Percentiles rank a stretch among this genome's conserved stretches.
phyloP scores from a whole-genome alignment of 148 eudicot species.

The Diospyros kaki region DNA sequence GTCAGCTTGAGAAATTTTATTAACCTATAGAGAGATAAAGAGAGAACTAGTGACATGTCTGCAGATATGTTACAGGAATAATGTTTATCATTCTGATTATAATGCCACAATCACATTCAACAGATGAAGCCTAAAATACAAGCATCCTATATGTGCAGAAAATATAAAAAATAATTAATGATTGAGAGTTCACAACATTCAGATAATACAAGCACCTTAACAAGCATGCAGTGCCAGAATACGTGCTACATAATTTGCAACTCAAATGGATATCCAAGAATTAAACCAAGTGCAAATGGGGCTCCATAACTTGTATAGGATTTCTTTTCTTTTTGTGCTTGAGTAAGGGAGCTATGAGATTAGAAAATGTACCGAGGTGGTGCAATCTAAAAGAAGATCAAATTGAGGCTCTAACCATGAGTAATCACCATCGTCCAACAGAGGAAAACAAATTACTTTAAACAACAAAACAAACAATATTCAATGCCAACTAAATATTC shows the following conservation, averaged over 20 bases:
- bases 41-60: conserved; percentile 15
- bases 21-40: conserved; percentile 53
- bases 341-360: too few species aligned
- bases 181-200: background rate
- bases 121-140: background rate
- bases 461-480: too few species aligned
- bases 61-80: conserved; percentile 8
- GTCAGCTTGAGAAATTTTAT: conserved; percentile 64
- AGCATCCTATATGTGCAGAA: background rate
- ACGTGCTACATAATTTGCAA: background rate
- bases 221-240: background rate
- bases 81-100: conserved; percentile 5
- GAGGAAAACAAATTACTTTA: too few species aligned
- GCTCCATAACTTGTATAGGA: too few species aligned
- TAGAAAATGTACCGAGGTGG: too few species aligned
- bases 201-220: background rate
- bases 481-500: too few species aligned
- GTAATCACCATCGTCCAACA: too few species aligned
- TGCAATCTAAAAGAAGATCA: too few species aligned
- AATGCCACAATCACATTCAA: conserved; percentile 1
- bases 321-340: too few species aligned
- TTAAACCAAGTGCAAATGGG: too few species aligned
- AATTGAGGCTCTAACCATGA: too few species aligned
- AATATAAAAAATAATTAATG: background rate
- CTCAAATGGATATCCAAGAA: background rate